Conservation (phyloP, 2,329 filamentous ascomycete genomes). For the Orbilia blumenaviensis region DNA sequence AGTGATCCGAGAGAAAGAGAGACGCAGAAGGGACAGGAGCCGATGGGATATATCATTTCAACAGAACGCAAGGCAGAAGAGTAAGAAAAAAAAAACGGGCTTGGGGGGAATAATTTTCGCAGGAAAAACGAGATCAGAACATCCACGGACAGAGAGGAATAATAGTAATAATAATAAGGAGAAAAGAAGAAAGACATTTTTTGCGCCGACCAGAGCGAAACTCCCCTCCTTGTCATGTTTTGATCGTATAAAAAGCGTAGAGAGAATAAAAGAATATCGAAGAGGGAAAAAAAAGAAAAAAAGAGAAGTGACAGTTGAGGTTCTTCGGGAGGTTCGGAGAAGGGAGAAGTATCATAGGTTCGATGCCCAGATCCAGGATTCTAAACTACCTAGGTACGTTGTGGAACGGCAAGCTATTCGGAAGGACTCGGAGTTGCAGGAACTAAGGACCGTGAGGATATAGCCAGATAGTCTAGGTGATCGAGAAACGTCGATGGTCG, state of each 20-base stretch:
- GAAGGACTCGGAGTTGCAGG: neutral
- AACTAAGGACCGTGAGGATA: neutral
- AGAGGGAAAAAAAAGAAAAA: neutral
- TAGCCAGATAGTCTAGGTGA: neutral
- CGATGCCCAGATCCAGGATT: neutral
- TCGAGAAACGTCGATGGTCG: neutral
- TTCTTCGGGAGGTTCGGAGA: neutral
- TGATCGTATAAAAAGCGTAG: conserved; percentile 23
- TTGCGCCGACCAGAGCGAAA: conserved; percentile 46
- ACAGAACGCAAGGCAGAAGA: too few species aligned
- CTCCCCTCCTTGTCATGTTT: conserved; percentile 42
- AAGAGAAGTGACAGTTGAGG: neutral
- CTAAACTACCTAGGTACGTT: neutral
- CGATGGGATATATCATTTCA: conserved; percentile 30
- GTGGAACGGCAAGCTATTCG: neutral
- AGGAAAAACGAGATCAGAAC: conserved; percentile 22
- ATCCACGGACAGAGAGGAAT: conserved; percentile 9
- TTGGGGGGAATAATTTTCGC: conserved; percentile 50
- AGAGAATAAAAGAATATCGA: neutral
- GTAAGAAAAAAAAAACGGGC: neutral
- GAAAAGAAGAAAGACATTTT: conserved; percentile 19
- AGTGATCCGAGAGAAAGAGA: neutral
- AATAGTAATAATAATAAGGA: neutral
- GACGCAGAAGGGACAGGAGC: neutral
- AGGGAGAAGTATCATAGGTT: neutral